A percentile compares a stretch with the other conserved stretches of the same genome.
Evolutionary conservation across 31 red algal species (phyloP).

Genomic region (Porphyra umbilicalis): DNA sequence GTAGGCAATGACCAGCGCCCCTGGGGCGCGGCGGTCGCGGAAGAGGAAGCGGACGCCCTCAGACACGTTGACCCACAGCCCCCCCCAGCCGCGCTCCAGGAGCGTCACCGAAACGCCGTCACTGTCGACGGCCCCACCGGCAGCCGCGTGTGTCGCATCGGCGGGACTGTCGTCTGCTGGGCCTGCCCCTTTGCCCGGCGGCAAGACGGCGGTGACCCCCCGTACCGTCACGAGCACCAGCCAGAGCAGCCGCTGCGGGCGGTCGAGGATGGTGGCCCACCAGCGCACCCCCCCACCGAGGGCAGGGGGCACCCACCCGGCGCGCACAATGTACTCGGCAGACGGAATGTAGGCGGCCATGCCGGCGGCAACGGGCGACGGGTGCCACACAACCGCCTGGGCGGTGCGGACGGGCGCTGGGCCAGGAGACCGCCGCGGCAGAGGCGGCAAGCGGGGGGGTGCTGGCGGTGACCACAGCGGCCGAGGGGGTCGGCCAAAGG

Average conservation of each 20-base stretch:
- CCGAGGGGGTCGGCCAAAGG: neutral
- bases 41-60: neutral
- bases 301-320: conserved; percentile 11
- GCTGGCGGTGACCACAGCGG: neutral
- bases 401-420: neutral
- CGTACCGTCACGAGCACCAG: neutral
- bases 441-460: neutral
- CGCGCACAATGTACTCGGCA: conserved; percentile 18
- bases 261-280: neutral
- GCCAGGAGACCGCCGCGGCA: neutral
- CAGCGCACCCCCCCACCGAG: neutral
- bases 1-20: neutral
- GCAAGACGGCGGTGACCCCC: neutral
- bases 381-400: neutral
- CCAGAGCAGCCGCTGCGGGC: neutral
- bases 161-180: neutral
- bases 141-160: too few relatives aligned
- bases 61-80: conserved; percentile 2
- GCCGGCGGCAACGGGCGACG: neutral
- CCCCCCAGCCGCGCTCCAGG: neutral
- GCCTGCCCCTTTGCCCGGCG: neutral
- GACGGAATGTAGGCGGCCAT: conserved; percentile 5
- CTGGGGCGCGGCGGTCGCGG: neutral
- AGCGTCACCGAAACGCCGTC: neutral
- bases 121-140: too few relatives aligned